A percentile compares a stretch with the other conserved stretches of the same genome.
Conservation (phyloP, 805 yeast species). For the Hanseniaspora occidentalis region DNA sequence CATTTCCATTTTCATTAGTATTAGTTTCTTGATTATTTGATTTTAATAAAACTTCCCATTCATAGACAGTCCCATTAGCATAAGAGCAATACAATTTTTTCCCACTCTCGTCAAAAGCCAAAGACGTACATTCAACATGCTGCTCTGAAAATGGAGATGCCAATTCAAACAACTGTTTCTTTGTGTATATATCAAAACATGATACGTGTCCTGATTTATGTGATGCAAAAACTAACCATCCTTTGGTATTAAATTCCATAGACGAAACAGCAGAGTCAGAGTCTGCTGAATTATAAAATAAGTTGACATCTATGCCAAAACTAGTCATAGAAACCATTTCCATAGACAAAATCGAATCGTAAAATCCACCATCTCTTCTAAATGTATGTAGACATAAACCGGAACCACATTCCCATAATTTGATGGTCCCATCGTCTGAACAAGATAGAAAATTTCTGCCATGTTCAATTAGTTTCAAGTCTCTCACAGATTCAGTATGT, state of each 20-base stretch:
- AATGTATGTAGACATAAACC: slow-evolving; percentile 34
- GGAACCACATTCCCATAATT: slow-evolving; percentile 59
- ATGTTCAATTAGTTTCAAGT: slow-evolving; percentile 38
- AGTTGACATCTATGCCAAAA: too few species aligned
- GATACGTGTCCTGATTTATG: slow-evolving; percentile 28
- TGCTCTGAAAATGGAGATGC: slow-evolving; percentile 19
- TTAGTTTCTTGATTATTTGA: not conserved
- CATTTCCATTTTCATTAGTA: too few species aligned
- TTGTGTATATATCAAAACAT: slow-evolving; percentile 27
- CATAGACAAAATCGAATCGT: slow-evolving; percentile 27
- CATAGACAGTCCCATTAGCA: slow-evolving; percentile 14
- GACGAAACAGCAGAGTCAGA: slow-evolving; percentile 15
- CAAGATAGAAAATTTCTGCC: slow-evolving; percentile 58
- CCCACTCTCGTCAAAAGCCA: not conserved
- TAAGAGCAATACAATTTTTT: slow-evolving; percentile 24
- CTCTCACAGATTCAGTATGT: slow-evolving; percentile 39
- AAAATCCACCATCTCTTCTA: slow-evolving; percentile 22
- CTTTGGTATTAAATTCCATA: slow-evolving; percentile 38
- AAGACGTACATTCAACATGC: slow-evolving; percentile 10
- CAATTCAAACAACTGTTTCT: slow-evolving; percentile 15
- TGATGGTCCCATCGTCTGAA: slow-evolving; percentile 41
- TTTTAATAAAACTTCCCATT: slow-evolving; percentile 31
- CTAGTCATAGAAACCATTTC: too few species aligned
- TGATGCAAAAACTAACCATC: slow-evolving; percentile 32
- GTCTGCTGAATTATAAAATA: too few species aligned